Evolutionary conservation across 352 stramenopile species (phyloP).

Genomic region (Halophytophthora batemanensis): DNA sequence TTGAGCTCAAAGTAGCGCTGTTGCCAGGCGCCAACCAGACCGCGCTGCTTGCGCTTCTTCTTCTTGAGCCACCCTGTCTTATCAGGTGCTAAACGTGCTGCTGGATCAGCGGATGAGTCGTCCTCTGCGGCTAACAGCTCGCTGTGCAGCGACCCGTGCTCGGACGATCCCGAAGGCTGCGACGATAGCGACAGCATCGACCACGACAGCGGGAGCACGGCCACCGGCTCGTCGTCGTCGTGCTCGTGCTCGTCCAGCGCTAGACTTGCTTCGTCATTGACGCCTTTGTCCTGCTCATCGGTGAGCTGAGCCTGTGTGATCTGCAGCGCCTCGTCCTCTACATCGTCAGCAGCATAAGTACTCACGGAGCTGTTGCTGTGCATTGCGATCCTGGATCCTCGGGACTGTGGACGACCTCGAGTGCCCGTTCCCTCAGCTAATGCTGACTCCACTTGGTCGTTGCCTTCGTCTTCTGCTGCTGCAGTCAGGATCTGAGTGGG

Average conservation of each 20-base stretch:
- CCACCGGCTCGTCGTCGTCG: slow-evolving; percentile 32
- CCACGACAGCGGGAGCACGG: slow-evolving; percentile 45
- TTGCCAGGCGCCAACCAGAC: slow-evolving; percentile 69
- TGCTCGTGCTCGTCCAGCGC: slow-evolving; percentile 18
- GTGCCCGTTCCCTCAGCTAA: no score
- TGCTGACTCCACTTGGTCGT: no score
- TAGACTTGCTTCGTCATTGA: background rate
- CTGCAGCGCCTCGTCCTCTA: slow-evolving; percentile 13
- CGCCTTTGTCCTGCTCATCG: slow-evolving; percentile 4
- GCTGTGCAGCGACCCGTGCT: slow-evolving; percentile 24
- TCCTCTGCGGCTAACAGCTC: slow-evolving; percentile 18
- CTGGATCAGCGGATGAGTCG: slow-evolving; percentile 15
- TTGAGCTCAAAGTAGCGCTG: slow-evolving; percentile 81
- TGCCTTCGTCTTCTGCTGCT: no score
- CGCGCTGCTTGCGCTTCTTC: slow-evolving; percentile 72
- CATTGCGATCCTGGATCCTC: background rate
- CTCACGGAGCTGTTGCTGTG: slow-evolving; percentile 20
- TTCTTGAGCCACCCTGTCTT: slow-evolving; percentile 83
- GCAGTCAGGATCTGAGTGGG: no score
- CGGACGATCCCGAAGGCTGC: slow-evolving; percentile 26
- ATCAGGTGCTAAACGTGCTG: slow-evolving; percentile 31
- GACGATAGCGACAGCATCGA: slow-evolving; percentile 67
- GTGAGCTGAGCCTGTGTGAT: slow-evolving; percentile 19
- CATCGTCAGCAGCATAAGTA: slow-evolving; percentile 21
- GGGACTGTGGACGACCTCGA: slow-evolving; percentile 6